phyloP scores from a whole-genome alignment of 2,329 filamentous ascomycete species.

The Biscogniauxia mediterranea region DNA sequence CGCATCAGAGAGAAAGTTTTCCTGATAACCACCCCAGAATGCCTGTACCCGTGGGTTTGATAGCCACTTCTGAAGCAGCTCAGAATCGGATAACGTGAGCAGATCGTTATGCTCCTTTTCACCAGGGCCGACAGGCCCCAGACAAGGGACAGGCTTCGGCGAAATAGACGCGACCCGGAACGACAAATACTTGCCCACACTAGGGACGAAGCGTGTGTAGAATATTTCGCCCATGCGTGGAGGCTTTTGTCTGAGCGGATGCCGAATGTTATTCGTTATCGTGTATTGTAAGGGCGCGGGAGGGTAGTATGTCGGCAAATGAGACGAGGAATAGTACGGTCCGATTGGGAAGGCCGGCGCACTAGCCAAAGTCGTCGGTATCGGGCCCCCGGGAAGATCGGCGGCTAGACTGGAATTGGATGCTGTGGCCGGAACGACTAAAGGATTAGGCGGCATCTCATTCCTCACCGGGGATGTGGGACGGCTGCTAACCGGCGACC shows the following conservation, averaged over 20 bases:
- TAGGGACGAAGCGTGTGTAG: constrained; percentile 84
- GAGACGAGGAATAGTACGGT: constrained; percentile 78
- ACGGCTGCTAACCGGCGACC: constrained; percentile 52
- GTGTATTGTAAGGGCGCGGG: constrained; percentile 79
- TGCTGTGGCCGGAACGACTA: constrained; percentile 23
- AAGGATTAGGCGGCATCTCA: constrained; percentile 30
- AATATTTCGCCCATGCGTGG: constrained; percentile 88
- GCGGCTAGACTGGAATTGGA: constrained; percentile 21
- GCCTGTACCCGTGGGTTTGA: constrained; percentile 76
- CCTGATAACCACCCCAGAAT: constrained; percentile 75
- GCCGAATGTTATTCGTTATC: constrained; percentile 73
- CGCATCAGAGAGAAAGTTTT: constrained; percentile 64
- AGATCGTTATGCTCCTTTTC: constrained; percentile 42
- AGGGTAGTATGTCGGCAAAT: constrained; percentile 88
- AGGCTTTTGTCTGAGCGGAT: constrained; percentile 84
- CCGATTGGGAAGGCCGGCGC: constrained; percentile 49
- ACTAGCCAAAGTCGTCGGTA: constrained; percentile 34
- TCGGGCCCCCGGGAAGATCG: constrained; percentile 41
- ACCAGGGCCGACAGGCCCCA: constrained; percentile 53
- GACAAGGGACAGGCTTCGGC: constrained; percentile 59
- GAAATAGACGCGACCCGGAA: constrained; percentile 81
- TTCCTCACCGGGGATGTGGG: constrained; percentile 49
- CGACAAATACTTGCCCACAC: constrained; percentile 77
- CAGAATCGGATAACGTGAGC: constrained; percentile 47
- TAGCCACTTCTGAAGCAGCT: constrained; percentile 82